Percentiles rank a stretch among this genome's conserved stretches.
These are phyloP conservation scores for Aurinia saxatilis DNA, from an alignment of 345 rosid genomes.

Conservation along the genomic window DNA sequence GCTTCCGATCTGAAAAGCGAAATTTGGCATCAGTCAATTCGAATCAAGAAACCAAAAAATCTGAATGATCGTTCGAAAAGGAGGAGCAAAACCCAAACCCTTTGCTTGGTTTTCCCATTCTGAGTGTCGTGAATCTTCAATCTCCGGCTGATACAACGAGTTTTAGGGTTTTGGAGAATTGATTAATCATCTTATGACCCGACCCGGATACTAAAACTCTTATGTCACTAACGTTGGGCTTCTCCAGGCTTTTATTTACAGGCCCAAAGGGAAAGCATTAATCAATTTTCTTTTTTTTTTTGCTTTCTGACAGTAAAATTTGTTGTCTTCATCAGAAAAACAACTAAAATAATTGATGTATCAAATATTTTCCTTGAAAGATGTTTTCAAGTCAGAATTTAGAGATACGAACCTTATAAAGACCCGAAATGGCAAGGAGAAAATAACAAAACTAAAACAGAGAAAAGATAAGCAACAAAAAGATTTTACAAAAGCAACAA, in stretches of 20 bases:
- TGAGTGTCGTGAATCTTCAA: background rate
- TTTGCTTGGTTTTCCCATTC: slow-evolving; percentile 32
- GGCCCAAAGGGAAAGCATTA: too few species aligned
- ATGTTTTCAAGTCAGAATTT: background rate
- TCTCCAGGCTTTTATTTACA: background rate
- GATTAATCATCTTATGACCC: slow-evolving; percentile 9
- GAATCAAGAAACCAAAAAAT: background rate
- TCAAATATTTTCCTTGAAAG: background rate
- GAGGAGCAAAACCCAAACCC: slow-evolving; percentile 2
- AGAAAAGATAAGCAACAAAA: background rate
- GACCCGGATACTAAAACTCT: slow-evolving; percentile 5
- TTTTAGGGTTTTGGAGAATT: slow-evolving; percentile 26
- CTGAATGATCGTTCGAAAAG: background rate
- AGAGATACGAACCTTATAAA: slow-evolving; percentile 3
- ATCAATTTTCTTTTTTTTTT: too few species aligned
- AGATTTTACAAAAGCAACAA: background rate
- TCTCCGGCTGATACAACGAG: background rate
- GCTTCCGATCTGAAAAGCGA: slow-evolving; percentile 20
- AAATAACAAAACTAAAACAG: background rate
- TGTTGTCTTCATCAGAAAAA: too few species aligned
- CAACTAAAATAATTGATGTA: too few species aligned
- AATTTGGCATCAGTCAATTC: background rate
- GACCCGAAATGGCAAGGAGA: slow-evolving; percentile 9
- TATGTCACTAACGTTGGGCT: slow-evolving; percentile 2
- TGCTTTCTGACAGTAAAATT: too few species aligned